A percentile compares a stretch with the other conserved stretches of the same genome.
Evolutionary conservation across 2,329 filamentous ascomycete genomes (phyloP).

Genomic region (Neobulgaria alba): DNA sequence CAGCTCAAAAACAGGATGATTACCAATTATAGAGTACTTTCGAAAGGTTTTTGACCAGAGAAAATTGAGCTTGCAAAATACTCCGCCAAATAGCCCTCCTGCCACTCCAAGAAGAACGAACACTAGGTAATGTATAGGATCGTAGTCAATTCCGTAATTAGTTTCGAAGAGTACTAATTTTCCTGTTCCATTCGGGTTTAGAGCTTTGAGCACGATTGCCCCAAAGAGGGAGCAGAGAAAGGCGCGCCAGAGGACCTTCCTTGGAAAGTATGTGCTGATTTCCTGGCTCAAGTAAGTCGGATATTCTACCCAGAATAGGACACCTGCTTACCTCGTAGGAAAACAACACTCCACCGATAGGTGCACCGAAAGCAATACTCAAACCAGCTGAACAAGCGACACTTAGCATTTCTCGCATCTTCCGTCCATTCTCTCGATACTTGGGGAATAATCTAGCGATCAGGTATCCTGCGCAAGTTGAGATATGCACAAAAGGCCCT

Average conservation of each 20-base stretch:
- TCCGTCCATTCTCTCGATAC: constrained; percentile 47
- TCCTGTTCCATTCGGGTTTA: constrained; percentile 52
- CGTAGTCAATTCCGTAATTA: constrained; percentile 47
- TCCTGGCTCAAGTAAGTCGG: too few species aligned
- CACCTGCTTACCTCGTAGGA: constrained; percentile 48
- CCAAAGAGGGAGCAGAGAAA: constrained; percentile 50
- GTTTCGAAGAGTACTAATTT: constrained; percentile 54
- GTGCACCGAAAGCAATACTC: constrained; percentile 51
- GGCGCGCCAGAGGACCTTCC: constrained; percentile 49
- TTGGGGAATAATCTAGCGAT: constrained; percentile 44
- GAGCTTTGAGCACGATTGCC: constrained; percentile 44
- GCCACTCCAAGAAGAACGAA: constrained; percentile 47
- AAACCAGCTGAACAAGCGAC: constrained; percentile 48
- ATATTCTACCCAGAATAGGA: too few species aligned
- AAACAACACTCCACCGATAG: constrained; percentile 53
- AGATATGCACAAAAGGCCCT: constrained; percentile 54
- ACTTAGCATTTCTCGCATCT: constrained; percentile 49
- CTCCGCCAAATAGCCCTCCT: constrained; percentile 50
- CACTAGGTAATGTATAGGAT: constrained; percentile 45
- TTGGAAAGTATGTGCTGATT: constrained; percentile 51
- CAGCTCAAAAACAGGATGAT: constrained; percentile 47
- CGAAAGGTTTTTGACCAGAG: constrained; percentile 48
- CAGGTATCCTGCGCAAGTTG: constrained; percentile 47
- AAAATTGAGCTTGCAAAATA: constrained; percentile 51
- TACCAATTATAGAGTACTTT: constrained; percentile 41